These are phyloP conservation scores for Lecanosticta acicola DNA, from an alignment of 2,329 filamentous ascomycete genomes.

Conservation along the genomic window DNA sequence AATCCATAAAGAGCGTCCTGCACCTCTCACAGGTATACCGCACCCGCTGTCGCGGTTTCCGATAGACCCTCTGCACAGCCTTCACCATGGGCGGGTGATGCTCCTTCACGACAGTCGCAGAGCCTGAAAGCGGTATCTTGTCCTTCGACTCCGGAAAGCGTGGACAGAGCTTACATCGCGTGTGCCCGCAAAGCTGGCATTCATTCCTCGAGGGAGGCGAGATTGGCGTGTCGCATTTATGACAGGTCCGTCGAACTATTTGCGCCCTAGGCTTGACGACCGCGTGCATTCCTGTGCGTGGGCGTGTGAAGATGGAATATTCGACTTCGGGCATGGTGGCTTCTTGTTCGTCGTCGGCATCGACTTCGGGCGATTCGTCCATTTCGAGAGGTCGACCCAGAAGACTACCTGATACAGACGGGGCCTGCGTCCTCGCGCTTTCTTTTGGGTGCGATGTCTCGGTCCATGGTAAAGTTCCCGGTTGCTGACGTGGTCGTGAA, in stretches of 20 bases:
- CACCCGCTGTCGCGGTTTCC: slow-evolving; percentile 41
- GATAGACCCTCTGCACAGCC: slow-evolving; percentile 36
- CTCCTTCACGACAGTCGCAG: slow-evolving; percentile 48
- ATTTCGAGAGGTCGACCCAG: slow-evolving; percentile 1
- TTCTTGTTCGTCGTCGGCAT: slow-evolving; percentile 1
- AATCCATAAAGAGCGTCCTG: slow-evolving; percentile 52
- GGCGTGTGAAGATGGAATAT: slow-evolving; percentile 21
- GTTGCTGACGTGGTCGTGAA: slow-evolving; percentile 1
- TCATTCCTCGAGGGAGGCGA: slow-evolving; percentile 4
- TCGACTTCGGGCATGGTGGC: slow-evolving; percentile 7
- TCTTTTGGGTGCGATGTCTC: slow-evolving; percentile 1
- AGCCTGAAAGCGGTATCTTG: too few species aligned
- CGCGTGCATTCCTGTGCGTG: slow-evolving; percentile 36
- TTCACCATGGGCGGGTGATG: slow-evolving; percentile 14
- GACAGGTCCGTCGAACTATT: slow-evolving; percentile 72
- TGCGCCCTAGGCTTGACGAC: slow-evolving; percentile 63
- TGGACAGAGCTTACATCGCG: slow-evolving; percentile 73
- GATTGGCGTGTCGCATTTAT: slow-evolving; percentile 52
- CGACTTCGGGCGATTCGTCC: slow-evolving; percentile 8
- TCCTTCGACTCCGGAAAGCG: too few species aligned
- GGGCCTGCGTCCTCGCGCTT: not conserved
- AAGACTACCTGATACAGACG: not conserved
- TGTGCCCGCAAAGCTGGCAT: slow-evolving; percentile 65
- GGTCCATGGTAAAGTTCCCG: slow-evolving; percentile 3
- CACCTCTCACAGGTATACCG: slow-evolving; percentile 57